Evolutionary conservation across 306 rosid genomes (phyloP).

Genomic region (Fragaria vesca): DNA sequence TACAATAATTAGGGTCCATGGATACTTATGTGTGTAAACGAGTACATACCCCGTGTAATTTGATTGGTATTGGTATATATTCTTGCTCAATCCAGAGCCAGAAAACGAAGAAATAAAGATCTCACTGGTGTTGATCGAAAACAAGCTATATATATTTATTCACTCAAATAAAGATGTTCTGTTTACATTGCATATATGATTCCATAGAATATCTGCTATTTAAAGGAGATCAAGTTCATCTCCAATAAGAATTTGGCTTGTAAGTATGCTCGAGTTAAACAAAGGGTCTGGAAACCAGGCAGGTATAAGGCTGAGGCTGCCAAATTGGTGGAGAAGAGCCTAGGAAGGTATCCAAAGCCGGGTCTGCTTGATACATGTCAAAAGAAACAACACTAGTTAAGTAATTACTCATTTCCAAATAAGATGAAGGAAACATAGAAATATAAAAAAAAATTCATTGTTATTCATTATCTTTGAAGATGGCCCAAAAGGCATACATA

Average conservation of each 20-base stretch:
- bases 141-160: neutral
- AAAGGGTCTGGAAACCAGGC: too few relatives aligned
- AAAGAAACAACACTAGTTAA: neutral
- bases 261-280: too few relatives aligned
- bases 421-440: neutral
- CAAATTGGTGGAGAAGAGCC: neutral
- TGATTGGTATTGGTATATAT: neutral
- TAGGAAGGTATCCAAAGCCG: neutral
- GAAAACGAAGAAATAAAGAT: neutral
- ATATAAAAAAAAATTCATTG: neutral
- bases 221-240: neutral
- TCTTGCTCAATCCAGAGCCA: neutral
- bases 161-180: neutral
- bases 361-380: neutral
- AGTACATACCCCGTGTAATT: neutral
- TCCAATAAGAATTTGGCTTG: neutral
- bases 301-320: neutral
- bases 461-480: neutral
- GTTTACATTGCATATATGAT: slow-evolving; percentile 5
- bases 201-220: neutral
- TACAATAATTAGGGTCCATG: neutral
- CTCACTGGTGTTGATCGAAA: neutral
- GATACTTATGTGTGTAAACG: neutral
- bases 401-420: neutral
- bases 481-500: neutral